Percentiles rank a stretch among this genome's conserved stretches.
These are phyloP conservation scores for Rosellinia necatrix DNA, from an alignment of 2,329 filamentous ascomycete species.

Conservation along the genomic window DNA sequence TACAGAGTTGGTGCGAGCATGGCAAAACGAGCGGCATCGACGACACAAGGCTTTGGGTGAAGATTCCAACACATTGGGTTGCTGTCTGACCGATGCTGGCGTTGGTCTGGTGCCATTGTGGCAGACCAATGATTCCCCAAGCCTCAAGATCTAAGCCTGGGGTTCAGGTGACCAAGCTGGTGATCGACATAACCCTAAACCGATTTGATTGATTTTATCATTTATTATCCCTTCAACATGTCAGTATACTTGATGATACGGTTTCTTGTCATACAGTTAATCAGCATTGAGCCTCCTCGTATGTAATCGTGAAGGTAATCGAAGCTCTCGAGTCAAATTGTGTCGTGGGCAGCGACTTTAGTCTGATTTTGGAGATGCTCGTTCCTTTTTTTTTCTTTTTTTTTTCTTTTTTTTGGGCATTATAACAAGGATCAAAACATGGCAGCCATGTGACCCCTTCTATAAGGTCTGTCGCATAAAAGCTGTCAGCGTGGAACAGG, in stretches of 20 bases:
- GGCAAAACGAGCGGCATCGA: neutral
- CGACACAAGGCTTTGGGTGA: neutral
- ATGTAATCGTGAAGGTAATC: neutral
- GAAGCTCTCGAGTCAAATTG: neutral
- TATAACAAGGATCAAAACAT: too few relatives aligned
- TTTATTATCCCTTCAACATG: neutral
- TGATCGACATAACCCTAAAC: neutral
- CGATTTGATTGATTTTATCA: conserved; percentile 5
- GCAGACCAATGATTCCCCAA: neutral
- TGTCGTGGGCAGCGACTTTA: too few relatives aligned
- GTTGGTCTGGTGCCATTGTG: neutral
- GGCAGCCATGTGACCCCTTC: too few relatives aligned
- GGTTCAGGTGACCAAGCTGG: conserved; percentile 9
- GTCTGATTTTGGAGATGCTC: too few relatives aligned
- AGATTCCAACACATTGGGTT: too few relatives aligned
- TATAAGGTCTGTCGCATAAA: too few relatives aligned
- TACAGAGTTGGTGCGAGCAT: too few relatives aligned
- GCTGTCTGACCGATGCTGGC: neutral
- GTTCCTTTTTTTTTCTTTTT: too few relatives aligned
- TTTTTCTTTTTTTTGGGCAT: too few relatives aligned
- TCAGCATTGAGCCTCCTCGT: conserved; percentile 20
- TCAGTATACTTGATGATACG: neutral
- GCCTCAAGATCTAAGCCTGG: neutral
- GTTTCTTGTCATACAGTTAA: neutral
- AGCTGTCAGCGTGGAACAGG: too few relatives aligned